A percentile compares a stretch with the other conserved stretches of the same genome.
Evolutionary conservation across 2,329 filamentous ascomycete genomes (phyloP).

Genomic region (Epichloe coenophiala): DNA sequence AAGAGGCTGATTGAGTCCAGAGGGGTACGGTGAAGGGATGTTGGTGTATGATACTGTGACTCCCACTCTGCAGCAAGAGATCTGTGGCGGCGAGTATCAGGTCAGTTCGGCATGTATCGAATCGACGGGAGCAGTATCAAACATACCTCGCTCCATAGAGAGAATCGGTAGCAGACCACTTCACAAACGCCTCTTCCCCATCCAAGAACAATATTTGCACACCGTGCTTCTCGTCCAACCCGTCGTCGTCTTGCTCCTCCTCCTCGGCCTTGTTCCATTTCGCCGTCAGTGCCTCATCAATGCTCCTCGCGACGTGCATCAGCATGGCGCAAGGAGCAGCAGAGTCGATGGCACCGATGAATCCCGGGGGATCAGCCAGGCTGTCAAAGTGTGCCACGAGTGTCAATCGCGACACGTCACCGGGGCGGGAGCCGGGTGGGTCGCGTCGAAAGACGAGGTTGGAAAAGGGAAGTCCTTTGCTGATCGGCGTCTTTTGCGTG

Average conservation of each 20-base stretch:
- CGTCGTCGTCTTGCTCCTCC: conserved; percentile 37
- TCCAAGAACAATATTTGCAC: conserved; percentile 85
- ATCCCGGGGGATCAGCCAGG: conserved; percentile 70
- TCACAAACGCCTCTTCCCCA: conserved; percentile 81
- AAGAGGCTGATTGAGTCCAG: conserved; percentile 77
- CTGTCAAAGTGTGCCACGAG: conserved; percentile 92
- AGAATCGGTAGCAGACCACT: conserved; percentile 71
- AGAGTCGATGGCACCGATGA: conserved; percentile 88
- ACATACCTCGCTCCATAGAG: conserved; percentile 71
- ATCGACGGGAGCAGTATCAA: neutral
- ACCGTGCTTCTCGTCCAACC: conserved; percentile 62
- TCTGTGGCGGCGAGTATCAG: conserved; percentile 13
- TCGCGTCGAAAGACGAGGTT: conserved; percentile 82
- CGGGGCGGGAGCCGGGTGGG: conserved; percentile 63
- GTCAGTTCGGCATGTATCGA: neutral
- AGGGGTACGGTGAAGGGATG: conserved; percentile 61
- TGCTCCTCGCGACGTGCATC: conserved; percentile 67
- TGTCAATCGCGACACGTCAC: conserved; percentile 68
- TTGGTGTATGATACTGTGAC: conserved; percentile 48
- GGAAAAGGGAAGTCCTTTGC: conserved; percentile 62
- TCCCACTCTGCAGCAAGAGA: conserved; percentile 79
- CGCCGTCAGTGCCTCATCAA: conserved; percentile 65
- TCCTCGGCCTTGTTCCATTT: conserved; percentile 60
- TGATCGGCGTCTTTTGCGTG: conserved; percentile 66
- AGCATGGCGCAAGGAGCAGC: conserved; percentile 91